phyloP scores from a whole-genome alignment of 2,329 filamentous ascomycete genomes.

The Hyphodiscus sp. region DNA sequence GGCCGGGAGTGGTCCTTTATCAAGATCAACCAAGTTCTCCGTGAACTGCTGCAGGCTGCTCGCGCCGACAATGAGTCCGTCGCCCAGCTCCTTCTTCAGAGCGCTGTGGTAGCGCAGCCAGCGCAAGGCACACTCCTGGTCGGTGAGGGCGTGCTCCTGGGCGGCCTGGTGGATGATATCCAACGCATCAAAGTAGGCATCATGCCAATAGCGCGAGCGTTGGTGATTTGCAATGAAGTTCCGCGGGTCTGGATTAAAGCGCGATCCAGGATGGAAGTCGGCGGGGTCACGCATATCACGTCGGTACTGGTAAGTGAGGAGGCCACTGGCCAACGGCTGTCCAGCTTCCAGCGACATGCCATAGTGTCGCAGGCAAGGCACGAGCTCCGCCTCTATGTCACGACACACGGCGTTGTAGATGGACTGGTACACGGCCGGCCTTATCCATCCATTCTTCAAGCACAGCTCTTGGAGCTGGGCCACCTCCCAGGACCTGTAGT shows the following conservation, averaged over 20 bases:
- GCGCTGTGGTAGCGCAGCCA: slow-evolving; percentile 67
- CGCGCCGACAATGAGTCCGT: slow-evolving; percentile 54
- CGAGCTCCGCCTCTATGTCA: slow-evolving; percentile 55
- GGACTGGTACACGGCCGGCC: slow-evolving; percentile 31
- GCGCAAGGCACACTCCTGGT: slow-evolving; percentile 69
- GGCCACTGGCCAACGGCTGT: slow-evolving; percentile 49
- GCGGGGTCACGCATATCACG: slow-evolving; percentile 34
- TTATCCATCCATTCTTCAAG: slow-evolving; percentile 28
- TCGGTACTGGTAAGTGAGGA: slow-evolving; percentile 42
- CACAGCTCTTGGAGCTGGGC: slow-evolving; percentile 29
- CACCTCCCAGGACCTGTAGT: slow-evolving; percentile 43
- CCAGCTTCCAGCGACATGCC: slow-evolving; percentile 55
- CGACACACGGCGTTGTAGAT: slow-evolving; percentile 27
- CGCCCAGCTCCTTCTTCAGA: slow-evolving; percentile 45
- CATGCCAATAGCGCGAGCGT: slow-evolving; percentile 53
- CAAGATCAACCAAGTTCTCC: slow-evolving; percentile 49
- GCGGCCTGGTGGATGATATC: slow-evolving; percentile 60
- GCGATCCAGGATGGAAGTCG: slow-evolving; percentile 5
- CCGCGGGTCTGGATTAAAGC: slow-evolving; percentile 30
- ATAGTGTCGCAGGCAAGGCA: slow-evolving; percentile 51
- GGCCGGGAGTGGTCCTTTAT: slow-evolving; percentile 67
- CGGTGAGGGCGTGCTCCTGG: slow-evolving; percentile 57
- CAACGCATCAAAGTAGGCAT: slow-evolving; percentile 58
- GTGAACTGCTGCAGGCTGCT: slow-evolving; percentile 50
- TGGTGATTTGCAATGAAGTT: slow-evolving; percentile 45